Evolutionary conservation across 768 basidiomycete species (phyloP), one percentile per base, ranked within the genome.

Genomic region (Psilocybe cyanescens): DNA sequence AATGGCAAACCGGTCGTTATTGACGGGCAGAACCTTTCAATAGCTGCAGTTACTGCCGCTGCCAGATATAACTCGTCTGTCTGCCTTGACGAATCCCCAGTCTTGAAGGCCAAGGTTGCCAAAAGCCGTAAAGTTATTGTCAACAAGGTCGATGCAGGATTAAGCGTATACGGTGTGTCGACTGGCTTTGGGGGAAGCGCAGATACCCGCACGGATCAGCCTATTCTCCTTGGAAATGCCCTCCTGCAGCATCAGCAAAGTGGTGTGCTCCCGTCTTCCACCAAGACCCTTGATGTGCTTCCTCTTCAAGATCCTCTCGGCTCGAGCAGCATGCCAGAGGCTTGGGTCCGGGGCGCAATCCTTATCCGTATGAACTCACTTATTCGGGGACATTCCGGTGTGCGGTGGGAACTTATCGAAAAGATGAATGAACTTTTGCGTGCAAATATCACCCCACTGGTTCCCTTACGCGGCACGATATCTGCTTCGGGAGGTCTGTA

Each of bases 291-390:
- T 16, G 72, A 85, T 51, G 81, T 78, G 9, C 79, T 93, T 0
- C 91, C 92, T 8, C 86, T 94, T 47, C 81, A 82, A 4, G 91
- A 93, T 68, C 91, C 90, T 1, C 72, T 89, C 11, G 75, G 82
- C 9, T 83, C 86, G 9, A 83, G 84, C 31, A 86, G 83, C 61
- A 94, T 95, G 91, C 93, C 94, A 3, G 88, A 91, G 61, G 78
- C 91, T 2, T 94, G 94, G 91, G 92, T 94, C 33, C 88, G 94
- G 56, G 94, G 90, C 11, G 92, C 94, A 1, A 93, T 95, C 68
- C 75, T 94, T 8, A 82, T 96, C 67, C 91, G 94, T 65, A 89
- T 92, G 82, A 96, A 95, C 74, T 94, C 92, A 3, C 85, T 96
- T 46, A 87, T 94, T 57, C 88, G 94, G 5, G 94, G 93, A 0